phyloP scores from a whole-genome alignment of 2,329 filamentous ascomycete genomes.

The Domatiomyces catenatus region DNA sequence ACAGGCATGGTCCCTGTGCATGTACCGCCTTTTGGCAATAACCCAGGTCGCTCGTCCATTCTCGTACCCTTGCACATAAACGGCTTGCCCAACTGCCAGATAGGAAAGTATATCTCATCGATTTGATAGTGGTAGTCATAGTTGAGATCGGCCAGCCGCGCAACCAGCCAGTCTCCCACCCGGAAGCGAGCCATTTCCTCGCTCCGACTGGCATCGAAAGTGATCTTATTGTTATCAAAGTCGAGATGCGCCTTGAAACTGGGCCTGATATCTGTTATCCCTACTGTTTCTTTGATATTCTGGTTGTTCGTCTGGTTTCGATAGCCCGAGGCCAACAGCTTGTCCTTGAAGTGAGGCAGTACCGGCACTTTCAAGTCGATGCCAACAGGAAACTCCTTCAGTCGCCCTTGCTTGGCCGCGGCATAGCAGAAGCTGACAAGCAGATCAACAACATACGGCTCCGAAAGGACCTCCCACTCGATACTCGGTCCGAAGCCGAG shows the following conservation, averaged over 20 bases:
- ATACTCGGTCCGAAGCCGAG: constrained; percentile 74
- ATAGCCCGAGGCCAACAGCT: neutral
- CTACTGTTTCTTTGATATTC: constrained; percentile 3
- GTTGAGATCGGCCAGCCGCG: neutral
- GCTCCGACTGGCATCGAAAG: neutral
- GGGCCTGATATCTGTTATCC: neutral
- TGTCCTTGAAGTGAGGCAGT: neutral
- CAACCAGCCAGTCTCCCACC: constrained; percentile 11
- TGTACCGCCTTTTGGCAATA: neutral
- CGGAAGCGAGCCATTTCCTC: constrained; percentile 1
- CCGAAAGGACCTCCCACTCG: constrained; percentile 66
- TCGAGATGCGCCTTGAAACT: neutral
- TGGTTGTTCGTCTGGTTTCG: neutral
- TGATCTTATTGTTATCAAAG: neutral
- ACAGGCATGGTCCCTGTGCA: neutral
- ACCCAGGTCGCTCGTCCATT: too few species aligned
- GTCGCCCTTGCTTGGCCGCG: constrained; percentile 28
- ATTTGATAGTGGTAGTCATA: neutral
- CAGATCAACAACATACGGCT: constrained; percentile 71
- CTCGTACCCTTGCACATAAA: neutral
- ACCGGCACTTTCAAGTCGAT: constrained; percentile 40
- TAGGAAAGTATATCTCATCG: neutral
- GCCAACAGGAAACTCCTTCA: constrained; percentile 43
- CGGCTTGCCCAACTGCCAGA: neutral
- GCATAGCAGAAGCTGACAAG: constrained; percentile 67